These are phyloP conservation scores for Trichoderma aggressivum DNA, from an alignment of 2,329 filamentous ascomycete genomes.

Conservation along the genomic window DNA sequence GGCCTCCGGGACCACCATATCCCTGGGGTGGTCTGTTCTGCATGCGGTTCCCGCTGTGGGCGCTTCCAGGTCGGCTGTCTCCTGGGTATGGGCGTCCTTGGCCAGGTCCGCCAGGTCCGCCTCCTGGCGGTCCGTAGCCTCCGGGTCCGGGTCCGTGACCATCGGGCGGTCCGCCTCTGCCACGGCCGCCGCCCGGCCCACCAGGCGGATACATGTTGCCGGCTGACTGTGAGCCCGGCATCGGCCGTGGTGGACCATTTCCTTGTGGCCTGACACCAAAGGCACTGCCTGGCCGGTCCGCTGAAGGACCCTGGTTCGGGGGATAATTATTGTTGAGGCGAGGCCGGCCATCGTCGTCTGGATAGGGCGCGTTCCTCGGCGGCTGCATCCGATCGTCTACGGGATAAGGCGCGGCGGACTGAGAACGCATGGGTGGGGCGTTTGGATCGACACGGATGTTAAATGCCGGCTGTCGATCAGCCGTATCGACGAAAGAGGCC, in stretches of 20 bases:
- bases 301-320: constrained; percentile 45
- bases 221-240: constrained; percentile 45
- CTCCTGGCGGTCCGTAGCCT: constrained; percentile 37
- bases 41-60: constrained; percentile 25
- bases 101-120: not conserved
- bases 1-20: not conserved
- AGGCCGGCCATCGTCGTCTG: constrained; percentile 46
- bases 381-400: constrained; percentile 60
- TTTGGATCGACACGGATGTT: constrained; percentile 45
- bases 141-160: constrained; percentile 36
- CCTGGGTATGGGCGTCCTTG: constrained; percentile 22
- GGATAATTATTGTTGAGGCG: constrained; percentile 48
- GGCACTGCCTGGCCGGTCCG: constrained; percentile 49
- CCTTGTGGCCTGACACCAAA: constrained; percentile 52
- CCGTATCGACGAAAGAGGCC: constrained; percentile 32
- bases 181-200: constrained; percentile 38
- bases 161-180: constrained; percentile 42
- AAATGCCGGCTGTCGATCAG: constrained; percentile 48
- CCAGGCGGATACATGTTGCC: constrained; percentile 44
- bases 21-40: not conserved
- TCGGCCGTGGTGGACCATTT: constrained; percentile 27
- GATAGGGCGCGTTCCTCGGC: constrained; percentile 50
- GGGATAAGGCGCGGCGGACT: constrained; percentile 66
- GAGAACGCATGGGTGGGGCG: constrained; percentile 39
- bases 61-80: constrained; percentile 29